Base-by-base conservation (phyloP, 441 rosid genomes). In the Gossypium lobatum region DNA sequence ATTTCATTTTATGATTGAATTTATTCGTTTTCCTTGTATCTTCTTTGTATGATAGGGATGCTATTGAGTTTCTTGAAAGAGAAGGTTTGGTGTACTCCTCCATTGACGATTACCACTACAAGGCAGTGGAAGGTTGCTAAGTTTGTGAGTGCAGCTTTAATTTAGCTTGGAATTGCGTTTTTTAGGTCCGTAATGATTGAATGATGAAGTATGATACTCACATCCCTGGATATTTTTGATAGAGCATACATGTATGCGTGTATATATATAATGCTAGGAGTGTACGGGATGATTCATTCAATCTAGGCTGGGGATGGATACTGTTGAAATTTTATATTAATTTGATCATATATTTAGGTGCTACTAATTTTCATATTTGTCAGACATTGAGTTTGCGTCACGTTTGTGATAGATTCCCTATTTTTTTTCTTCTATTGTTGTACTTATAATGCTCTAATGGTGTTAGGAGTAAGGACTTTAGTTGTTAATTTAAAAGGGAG, bases 21-120 rank as follows among this genome's bases (percentile, higher is more conserved):
- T 14, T 55, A 55, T 11, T 71, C 48, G 65, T 67, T 59, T 57
- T 31, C 18, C 13, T 48, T 71, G 8, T 55, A 39, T 17, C 55
- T 16, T 52, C 21, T 52, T 8, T 67, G 4, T 64, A n/a, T 74
- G 39, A 3, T 86, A 92, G 97, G 87, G 87, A 84, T 74, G 83
- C 90, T 9, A 81, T 91, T 67, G 85, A 88, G 52, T 82, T 88
- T 52, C 88, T 92, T 50, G 98, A 94, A 83, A 91, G 84, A 64
- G 98, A 94, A 80, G 97, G 98, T 28, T 79, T 92, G 53, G 84
- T 94, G 69, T 94, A 94, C 80, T 94, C 98, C 8, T 92, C 97
- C 59, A 87, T 94, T 11, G 98, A 95, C 16, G 95, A 95, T 72
- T 91, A 84, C 77, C 98, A 92, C 83, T 95, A 84, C 84, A 89